These are phyloP conservation scores for Xylaria intraflava DNA, from an alignment of 495 filamentous ascomycete species.

Conservation along the genomic window DNA sequence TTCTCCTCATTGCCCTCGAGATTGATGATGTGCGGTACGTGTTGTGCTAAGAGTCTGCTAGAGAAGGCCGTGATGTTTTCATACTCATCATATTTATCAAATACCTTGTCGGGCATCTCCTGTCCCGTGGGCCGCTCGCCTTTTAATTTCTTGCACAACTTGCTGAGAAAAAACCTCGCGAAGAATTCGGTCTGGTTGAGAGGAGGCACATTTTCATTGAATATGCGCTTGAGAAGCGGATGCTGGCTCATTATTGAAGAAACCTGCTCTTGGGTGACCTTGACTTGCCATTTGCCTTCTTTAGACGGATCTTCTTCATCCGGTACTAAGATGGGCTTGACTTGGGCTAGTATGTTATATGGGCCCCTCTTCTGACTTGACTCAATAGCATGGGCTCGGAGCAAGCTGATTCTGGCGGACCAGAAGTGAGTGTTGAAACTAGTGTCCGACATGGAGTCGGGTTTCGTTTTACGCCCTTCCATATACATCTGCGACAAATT, in stretches of 20 bases:
- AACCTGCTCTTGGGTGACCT: conserved; percentile 86
- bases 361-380: conserved; percentile 73
- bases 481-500: conserved; percentile 71
- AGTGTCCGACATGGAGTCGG: conserved; percentile 65
- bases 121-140: conserved; percentile 74
- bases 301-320: conserved; percentile 20
- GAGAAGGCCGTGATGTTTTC: conserved; percentile 52
- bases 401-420: conserved; percentile 73
- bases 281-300: conserved; percentile 62
- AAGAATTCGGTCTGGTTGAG: conserved; percentile 77
- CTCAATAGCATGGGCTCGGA: conserved; percentile 88
- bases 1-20: conserved; percentile 91
- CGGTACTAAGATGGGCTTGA: conserved; percentile 75
- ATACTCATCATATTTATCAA: conserved; percentile 76
- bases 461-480: conserved; percentile 70
- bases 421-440: conserved; percentile 85
- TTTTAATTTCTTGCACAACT: conserved; percentile 83
- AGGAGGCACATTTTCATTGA: conserved; percentile 88
- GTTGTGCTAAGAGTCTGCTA: conserved; percentile 46
- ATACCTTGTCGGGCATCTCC: conserved; percentile 63
- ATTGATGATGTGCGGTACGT: conserved; percentile 84
- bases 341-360: conserved; percentile 87
- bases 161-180: conserved; percentile 84
- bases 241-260: conserved; percentile 89
- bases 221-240: conserved; percentile 81